Conservation (phyloP, 2,329 filamentous ascomycete genomes). For the Boeremia exigua region DNA sequence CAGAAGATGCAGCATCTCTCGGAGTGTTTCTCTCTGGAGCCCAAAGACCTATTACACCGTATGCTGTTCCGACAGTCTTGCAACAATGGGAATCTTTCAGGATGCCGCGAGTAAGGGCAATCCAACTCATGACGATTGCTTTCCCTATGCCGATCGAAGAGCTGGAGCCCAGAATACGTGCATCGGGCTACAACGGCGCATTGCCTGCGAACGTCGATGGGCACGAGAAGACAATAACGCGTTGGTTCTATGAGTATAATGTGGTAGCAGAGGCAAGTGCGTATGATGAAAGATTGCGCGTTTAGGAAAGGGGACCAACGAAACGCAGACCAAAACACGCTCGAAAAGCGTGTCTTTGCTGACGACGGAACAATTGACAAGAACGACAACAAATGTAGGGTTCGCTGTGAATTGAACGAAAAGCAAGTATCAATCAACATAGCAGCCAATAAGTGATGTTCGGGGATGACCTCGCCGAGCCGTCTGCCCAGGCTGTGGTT, state of each 20-base stretch:
- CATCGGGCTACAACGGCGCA: not conserved
- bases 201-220: slow-evolving; percentile 4
- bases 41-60: not conserved
- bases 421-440: not conserved
- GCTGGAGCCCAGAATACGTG: not conserved
- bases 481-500: not conserved
- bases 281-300: not conserved
- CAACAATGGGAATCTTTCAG: slow-evolving; percentile 3
- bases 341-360: too few species aligned
- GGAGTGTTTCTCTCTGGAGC: not conserved
- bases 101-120: slow-evolving; percentile 1
- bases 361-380: too few species aligned
- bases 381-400: too few species aligned
- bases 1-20: slow-evolving; percentile 10
- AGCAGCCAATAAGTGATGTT: not conserved
- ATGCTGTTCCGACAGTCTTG: not conserved
- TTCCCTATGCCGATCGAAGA: not conserved
- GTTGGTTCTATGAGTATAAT: slow-evolving; percentile 2
- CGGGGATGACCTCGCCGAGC: not conserved
- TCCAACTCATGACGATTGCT: slow-evolving; percentile 4
- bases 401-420: too few species aligned
- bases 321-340: too few species aligned
- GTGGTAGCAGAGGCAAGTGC: not conserved
- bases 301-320: not conserved
- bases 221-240: slow-evolving; percentile 1